phyloP scores from a whole-genome alignment of 2,329 filamentous ascomycete genomes.

The Penicillium sp. region DNA sequence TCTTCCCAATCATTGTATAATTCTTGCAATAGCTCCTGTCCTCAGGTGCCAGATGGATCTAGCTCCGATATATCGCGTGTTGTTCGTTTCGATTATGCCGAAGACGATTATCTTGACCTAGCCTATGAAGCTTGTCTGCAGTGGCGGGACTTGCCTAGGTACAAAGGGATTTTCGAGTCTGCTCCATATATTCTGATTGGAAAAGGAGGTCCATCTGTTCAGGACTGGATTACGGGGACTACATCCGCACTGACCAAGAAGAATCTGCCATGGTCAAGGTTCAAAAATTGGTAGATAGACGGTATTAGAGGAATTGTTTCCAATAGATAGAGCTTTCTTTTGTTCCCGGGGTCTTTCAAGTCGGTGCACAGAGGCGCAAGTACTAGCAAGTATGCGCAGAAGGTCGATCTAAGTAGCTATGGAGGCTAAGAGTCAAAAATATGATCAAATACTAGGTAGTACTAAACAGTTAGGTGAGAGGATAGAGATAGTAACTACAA shows the following conservation, averaged over 20 bases:
- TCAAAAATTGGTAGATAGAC: too few species aligned
- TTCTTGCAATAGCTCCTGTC: neutral
- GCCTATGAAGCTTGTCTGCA: conserved; percentile 31
- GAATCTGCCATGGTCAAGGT: conserved; percentile 8
- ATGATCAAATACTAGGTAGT: too few species aligned
- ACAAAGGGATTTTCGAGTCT: conserved; percentile 17
- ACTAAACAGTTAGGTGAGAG: too few species aligned
- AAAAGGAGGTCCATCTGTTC: conserved; percentile 4
- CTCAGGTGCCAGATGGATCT: conserved; percentile 35
- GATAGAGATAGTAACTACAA: too few species aligned
- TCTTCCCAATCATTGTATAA: neutral
- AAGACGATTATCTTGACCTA: conserved; percentile 31
- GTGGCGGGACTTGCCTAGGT: conserved; percentile 14
- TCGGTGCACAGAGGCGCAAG: too few species aligned
- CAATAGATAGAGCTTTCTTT: too few species aligned
- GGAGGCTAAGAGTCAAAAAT: too few species aligned
- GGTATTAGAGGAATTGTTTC: too few species aligned
- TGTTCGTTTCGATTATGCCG: conserved; percentile 38
- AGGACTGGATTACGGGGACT: conserved; percentile 14
- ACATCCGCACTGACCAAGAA: conserved; percentile 12
- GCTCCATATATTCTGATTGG: conserved; percentile 14
- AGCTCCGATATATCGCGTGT: conserved; percentile 39
- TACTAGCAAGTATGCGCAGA: too few species aligned
- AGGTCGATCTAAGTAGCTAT: too few species aligned
- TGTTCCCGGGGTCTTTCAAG: too few species aligned